A percentile compares a stretch with the other conserved stretches of the same genome.
These are phyloP conservation scores for Alternaria consortialis DNA, from an alignment of 2,329 filamentous ascomycete genomes.

Conservation along the genomic window DNA sequence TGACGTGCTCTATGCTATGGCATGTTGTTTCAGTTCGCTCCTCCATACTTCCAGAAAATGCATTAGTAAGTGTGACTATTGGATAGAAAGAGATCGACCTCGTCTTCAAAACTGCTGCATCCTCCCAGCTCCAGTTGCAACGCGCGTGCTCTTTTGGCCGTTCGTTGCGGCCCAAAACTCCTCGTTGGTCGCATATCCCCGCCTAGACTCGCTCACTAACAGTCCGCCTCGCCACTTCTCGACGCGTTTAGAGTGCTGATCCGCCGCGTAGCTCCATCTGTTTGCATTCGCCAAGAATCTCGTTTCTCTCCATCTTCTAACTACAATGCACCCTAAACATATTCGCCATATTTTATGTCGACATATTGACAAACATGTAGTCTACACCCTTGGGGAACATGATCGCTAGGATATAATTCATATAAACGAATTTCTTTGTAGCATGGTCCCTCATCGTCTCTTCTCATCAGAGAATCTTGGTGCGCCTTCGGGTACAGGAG, in stretches of 20 bases:
- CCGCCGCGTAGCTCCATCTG: not conserved
- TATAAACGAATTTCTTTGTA: not conserved
- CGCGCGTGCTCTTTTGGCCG: not conserved
- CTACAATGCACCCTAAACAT: too few relatives aligned
- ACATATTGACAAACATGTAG: not conserved
- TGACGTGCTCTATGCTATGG: conserved; percentile 1
- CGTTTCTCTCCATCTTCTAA: not conserved
- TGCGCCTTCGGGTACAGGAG: conserved; percentile 50
- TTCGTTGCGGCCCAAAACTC: conserved; percentile 11
- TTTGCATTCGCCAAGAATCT: not conserved
- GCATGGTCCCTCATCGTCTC: conserved; percentile 33
- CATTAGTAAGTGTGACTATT: conserved; percentile 28
- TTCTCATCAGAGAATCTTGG: conserved; percentile 51
- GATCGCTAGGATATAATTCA: not conserved
- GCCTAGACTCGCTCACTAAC: conserved; percentile 2
- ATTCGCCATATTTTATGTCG: not conserved
- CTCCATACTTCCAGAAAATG: conserved; percentile 19
- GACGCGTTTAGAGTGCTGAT: not conserved
- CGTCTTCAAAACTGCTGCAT: conserved; percentile 15
- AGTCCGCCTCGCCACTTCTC: not conserved
- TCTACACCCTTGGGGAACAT: not conserved
- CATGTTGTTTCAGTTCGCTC: conserved; percentile 23
- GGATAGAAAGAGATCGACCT: conserved; percentile 25
- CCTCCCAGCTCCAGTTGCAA: conserved; percentile 12
- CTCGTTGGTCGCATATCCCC: conserved; percentile 9